Conservation (phyloP, 2,329 filamentous ascomycete genomes). For the Calycina herbarum region DNA sequence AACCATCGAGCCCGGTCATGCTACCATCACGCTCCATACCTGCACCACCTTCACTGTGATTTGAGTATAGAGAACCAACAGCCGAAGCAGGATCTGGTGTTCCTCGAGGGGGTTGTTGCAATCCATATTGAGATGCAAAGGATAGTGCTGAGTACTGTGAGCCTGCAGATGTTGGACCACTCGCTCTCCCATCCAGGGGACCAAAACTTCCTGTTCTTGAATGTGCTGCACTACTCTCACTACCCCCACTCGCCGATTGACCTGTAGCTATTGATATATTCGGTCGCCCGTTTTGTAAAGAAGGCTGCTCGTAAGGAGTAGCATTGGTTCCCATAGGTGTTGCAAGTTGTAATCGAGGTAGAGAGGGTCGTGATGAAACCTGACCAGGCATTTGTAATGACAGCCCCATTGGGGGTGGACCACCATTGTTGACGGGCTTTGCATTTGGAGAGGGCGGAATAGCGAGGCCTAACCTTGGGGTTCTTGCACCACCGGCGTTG, state of each 20-base stretch:
- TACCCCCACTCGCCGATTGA: slow-evolving; percentile 72
- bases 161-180: slow-evolving; percentile 82
- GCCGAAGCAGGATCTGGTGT: slow-evolving; percentile 86
- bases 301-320: slow-evolving; percentile 67
- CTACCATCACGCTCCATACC: slow-evolving; percentile 83
- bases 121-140: slow-evolving; percentile 72
- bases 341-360: slow-evolving; percentile 79
- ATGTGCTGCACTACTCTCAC: slow-evolving; percentile 75
- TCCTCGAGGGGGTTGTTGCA: slow-evolving; percentile 62
- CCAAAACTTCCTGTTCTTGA: slow-evolving; percentile 85
- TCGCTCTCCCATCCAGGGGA: slow-evolving; percentile 70
- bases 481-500: slow-evolving; percentile 34
- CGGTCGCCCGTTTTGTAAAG: slow-evolving; percentile 39
- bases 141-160: slow-evolving; percentile 82
- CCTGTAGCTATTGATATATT: slow-evolving; percentile 51
- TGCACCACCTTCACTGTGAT: slow-evolving; percentile 71
- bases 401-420: slow-evolving; percentile 50
- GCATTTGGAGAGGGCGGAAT: slow-evolving; percentile 85
- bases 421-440: slow-evolving; percentile 61
- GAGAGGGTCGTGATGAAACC: slow-evolving; percentile 49
- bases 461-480: slow-evolving; percentile 68
- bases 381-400: slow-evolving; percentile 32
- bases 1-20: slow-evolving; percentile 70
- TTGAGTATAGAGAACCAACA: slow-evolving; percentile 81
- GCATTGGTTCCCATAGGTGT: slow-evolving; percentile 83